Percentiles rank a stretch among this genome's conserved stretches.
These are phyloP conservation scores for Boechera retrofracta DNA, from an alignment of 345 rosid species.

Conservation along the genomic window DNA sequence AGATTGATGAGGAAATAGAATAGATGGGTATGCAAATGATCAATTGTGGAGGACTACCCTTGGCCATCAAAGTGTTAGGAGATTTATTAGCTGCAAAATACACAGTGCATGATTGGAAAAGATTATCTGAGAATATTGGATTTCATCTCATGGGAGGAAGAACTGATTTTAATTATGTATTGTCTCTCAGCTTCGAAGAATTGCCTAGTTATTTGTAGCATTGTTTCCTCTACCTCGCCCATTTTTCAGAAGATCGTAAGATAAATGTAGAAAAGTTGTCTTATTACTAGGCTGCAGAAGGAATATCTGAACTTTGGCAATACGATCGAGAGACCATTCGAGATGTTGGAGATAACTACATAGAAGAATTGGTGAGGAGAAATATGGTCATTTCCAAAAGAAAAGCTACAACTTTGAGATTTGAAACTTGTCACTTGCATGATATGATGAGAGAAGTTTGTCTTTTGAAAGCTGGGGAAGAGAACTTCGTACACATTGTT, in stretches of 20 bases:
- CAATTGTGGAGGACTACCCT: slow-evolving; percentile 27
- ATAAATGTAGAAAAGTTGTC: slow-evolving; percentile 40
- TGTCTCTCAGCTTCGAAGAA: slow-evolving; percentile 36
- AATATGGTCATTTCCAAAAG: slow-evolving; percentile 45
- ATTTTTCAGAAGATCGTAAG: slow-evolving; percentile 33
- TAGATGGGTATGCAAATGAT: slow-evolving; percentile 23
- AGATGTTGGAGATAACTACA: slow-evolving; percentile 34
- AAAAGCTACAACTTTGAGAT: background rate
- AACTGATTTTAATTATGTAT: too few species aligned
- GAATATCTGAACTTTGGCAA: slow-evolving; percentile 6
- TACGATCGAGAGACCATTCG: slow-evolving; percentile 23
- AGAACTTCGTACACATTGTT: slow-evolving; percentile 13
- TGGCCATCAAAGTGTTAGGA: slow-evolving; percentile 15
- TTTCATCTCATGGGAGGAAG: too few species aligned
- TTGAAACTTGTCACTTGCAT: slow-evolving; percentile 19
- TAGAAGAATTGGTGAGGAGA: slow-evolving; percentile 35
- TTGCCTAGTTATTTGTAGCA: slow-evolving; percentile 28
- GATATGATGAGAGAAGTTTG: slow-evolving; percentile 41
- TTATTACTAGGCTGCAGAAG: slow-evolving; percentile 53
- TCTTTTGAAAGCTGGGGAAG: slow-evolving; percentile 31
- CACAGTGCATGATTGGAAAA: slow-evolving; percentile 19
- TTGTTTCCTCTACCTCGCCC: slow-evolving; percentile 13
- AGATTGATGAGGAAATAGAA: slow-evolving; percentile 1
- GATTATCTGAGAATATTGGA: background rate
- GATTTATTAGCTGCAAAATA: slow-evolving; percentile 20